These are phyloP conservation scores for Xylariaceae sp. DNA, from an alignment of 2,329 filamentous ascomycete species.

Conservation along the genomic window DNA sequence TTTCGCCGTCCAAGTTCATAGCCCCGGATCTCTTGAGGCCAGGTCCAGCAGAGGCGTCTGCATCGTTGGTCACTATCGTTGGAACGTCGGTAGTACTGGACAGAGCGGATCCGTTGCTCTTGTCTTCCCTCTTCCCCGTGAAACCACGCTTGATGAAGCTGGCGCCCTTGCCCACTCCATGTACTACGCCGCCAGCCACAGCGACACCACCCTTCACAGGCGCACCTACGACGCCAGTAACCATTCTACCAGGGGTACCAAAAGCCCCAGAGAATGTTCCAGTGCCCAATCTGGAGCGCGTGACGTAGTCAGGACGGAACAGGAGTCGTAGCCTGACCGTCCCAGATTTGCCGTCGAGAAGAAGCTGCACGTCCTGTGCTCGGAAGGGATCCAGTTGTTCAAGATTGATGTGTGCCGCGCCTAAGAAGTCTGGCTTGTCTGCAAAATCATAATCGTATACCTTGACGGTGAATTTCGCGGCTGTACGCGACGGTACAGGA, in stretches of 20 bases:
- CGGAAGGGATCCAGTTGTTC: constrained; percentile 80
- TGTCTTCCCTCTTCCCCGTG: constrained; percentile 65
- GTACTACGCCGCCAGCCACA: constrained; percentile 67
- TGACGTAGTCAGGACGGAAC: constrained; percentile 91
- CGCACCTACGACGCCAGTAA: constrained; percentile 73
- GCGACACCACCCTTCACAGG: constrained; percentile 90
- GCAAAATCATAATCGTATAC: constrained; percentile 97
- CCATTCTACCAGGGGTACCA: constrained; percentile 79
- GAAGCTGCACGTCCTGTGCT: constrained; percentile 68
- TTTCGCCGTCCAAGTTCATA: constrained; percentile 32
- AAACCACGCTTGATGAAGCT: constrained; percentile 87
- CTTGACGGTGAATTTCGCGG: constrained; percentile 74
- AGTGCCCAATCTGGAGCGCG: constrained; percentile 79
- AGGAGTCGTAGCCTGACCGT: constrained; percentile 76
- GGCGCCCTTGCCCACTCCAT: constrained; percentile 82
- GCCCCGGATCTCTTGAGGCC: constrained; percentile 41
- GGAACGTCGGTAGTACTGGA: constrained; percentile 40
- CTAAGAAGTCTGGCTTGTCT: constrained; percentile 89
- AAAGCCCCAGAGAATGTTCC: constrained; percentile 93
- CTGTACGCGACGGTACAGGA: constrained; percentile 76
- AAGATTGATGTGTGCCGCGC: constrained; percentile 70
- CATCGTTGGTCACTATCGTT: constrained; percentile 41
- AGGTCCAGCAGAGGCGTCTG: constrained; percentile 32
- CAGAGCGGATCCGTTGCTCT: constrained; percentile 43
- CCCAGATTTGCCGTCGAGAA: constrained; percentile 86